A percentile compares a stretch with the other conserved stretches of the same genome.
These are phyloP conservation scores for Penicillium sp. DNA, from an alignment of 2,329 filamentous ascomycete genomes.

Conservation along the genomic window DNA sequence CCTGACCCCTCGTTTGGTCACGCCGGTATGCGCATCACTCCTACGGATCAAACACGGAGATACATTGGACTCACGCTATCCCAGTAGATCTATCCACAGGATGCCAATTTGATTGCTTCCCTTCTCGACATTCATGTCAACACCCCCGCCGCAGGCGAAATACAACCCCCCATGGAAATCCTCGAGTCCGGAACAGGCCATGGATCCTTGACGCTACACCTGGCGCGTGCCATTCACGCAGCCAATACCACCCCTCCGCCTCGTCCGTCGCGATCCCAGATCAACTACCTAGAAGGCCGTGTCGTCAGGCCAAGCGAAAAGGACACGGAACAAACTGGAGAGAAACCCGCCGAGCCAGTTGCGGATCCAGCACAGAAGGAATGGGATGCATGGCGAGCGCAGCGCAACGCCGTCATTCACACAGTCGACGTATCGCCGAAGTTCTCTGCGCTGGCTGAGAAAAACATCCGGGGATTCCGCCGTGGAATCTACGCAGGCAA, in stretches of 20 bases:
- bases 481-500: conserved; percentile 68
- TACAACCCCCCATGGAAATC: conserved; percentile 62
- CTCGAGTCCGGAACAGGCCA: conserved; percentile 86
- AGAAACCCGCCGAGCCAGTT: conserved; percentile 10
- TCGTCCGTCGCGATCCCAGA: conserved; percentile 39
- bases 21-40: conserved; percentile 58
- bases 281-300: conserved; percentile 31
- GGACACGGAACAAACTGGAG: conserved; percentile 17
- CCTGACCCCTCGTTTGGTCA: conserved; percentile 68
- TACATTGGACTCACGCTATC: conserved; percentile 11
- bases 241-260: conserved; percentile 60
- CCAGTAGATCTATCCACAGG: conserved; percentile 67
- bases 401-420: conserved; percentile 69
- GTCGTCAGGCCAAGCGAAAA: conserved; percentile 25
- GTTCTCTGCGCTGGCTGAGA: conserved; percentile 64
- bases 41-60: not conserved
- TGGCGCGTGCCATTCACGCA: conserved; percentile 73
- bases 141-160: conserved; percentile 34
- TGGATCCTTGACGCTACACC: conserved; percentile 72
- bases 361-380: conserved; percentile 32
- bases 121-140: conserved; percentile 71
- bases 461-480: conserved; percentile 65
- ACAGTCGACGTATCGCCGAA: conserved; percentile 66
- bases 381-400: conserved; percentile 49
- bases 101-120: conserved; percentile 72